These are phyloP conservation scores for Leccinum imitatum DNA, from an alignment of 768 basidiomycete genomes.

Conservation along the genomic window DNA sequence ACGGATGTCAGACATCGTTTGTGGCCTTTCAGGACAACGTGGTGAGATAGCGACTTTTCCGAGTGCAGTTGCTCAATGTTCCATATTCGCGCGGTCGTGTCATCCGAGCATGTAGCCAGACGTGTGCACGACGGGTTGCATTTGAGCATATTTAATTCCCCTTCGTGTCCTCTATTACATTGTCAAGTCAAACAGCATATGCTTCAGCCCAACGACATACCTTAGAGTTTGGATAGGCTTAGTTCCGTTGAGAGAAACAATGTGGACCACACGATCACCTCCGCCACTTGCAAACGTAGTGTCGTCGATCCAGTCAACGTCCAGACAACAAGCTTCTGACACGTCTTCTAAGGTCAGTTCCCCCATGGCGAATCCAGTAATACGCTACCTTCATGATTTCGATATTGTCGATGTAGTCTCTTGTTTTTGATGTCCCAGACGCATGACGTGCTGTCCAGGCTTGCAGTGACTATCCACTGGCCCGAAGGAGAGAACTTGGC, in stretches of 20 bases:
- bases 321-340: constrained; percentile 69
- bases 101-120: constrained; percentile 81
- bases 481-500: constrained; percentile 74
- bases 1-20: constrained; percentile 61
- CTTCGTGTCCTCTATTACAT: constrained; percentile 59
- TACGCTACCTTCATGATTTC: constrained; percentile 59
- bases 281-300: constrained; percentile 72
- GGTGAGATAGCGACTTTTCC: constrained; percentile 22
- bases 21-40: constrained; percentile 59
- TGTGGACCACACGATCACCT: constrained; percentile 61
- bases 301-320: constrained; percentile 77
- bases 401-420: constrained; percentile 60
- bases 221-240: constrained; percentile 60
- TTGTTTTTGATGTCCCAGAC: constrained; percentile 75
- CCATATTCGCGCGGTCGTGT: constrained; percentile 78
- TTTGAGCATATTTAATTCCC: constrained; percentile 79
- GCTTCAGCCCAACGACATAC: constrained; percentile 40
- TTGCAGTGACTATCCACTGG: constrained; percentile 71
- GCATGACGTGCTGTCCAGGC: constrained; percentile 74
- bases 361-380: background rate
- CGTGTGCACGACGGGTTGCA: constrained; percentile 64
- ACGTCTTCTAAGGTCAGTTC: constrained; percentile 9
- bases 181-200: constrained; percentile 5
- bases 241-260: constrained; percentile 53
- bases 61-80: constrained; percentile 48